These are phyloP conservation scores for Penicillium coprophilum DNA, from an alignment of 495 filamentous ascomycete genomes.

Conservation along the genomic window DNA sequence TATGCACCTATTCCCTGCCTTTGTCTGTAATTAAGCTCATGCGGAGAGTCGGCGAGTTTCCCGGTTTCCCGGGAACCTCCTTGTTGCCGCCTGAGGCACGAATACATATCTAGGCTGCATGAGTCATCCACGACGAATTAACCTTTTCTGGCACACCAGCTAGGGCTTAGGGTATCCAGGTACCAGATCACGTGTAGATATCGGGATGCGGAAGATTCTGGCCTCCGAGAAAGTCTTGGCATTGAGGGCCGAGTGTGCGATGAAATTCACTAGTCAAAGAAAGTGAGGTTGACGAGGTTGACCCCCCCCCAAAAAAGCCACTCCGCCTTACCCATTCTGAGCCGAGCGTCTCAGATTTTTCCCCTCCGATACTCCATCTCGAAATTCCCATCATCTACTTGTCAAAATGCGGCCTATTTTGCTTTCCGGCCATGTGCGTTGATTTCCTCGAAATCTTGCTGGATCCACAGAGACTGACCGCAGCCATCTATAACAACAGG, in stretches of 20 bases:
- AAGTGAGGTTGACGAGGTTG: slow-evolving; percentile 41
- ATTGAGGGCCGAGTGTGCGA: slow-evolving; percentile 46
- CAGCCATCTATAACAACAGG: slow-evolving; percentile 44
- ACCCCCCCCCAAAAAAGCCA: slow-evolving; percentile 42
- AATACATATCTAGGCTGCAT: slow-evolving; percentile 3
- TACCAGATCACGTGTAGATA: slow-evolving; percentile 36
- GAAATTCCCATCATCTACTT: slow-evolving; percentile 15
- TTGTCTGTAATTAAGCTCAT: slow-evolving; percentile 11
- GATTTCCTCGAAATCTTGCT: slow-evolving; percentile 14
- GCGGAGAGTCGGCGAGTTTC: slow-evolving; percentile 13
- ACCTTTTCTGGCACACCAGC: not conserved
- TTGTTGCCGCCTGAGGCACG: slow-evolving; percentile 14
- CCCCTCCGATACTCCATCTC: slow-evolving; percentile 22
- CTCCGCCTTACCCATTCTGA: slow-evolving; percentile 33
- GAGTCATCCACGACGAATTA: slow-evolving; percentile 4
- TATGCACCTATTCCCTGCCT: slow-evolving; percentile 3
- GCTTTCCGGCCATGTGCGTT: slow-evolving; percentile 82
- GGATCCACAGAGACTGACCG: slow-evolving; percentile 30
- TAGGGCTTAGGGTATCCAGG: slow-evolving; percentile 29
- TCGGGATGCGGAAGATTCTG: slow-evolving; percentile 19
- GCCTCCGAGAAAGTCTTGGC: slow-evolving; percentile 38
- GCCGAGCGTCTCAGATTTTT: slow-evolving; percentile 21
- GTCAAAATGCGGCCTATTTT: slow-evolving; percentile 88
- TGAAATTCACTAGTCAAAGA: slow-evolving; percentile 48
- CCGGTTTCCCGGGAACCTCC: slow-evolving; percentile 8